Percentiles rank a stretch among this genome's conserved stretches.
phyloP scores from a whole-genome alignment of 2,329 filamentous ascomycete species.

The Pyrenophora teres region DNA sequence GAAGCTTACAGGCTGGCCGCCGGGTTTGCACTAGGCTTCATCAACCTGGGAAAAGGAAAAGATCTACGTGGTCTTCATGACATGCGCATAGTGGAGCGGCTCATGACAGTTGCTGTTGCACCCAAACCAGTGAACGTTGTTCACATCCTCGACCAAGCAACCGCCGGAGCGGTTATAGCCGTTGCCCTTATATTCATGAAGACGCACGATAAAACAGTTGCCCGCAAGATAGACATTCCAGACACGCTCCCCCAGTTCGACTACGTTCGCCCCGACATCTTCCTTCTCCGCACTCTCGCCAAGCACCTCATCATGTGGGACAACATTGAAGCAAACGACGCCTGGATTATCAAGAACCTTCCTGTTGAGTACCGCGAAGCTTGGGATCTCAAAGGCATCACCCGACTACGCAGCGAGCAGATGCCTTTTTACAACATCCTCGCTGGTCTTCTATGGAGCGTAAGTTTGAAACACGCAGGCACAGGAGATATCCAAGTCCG shows the following conservation, averaged over 20 bases:
- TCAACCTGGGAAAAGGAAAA: slow-evolving; percentile 90
- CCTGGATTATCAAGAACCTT: slow-evolving; percentile 77
- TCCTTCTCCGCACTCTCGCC: slow-evolving; percentile 85
- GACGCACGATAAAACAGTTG: slow-evolving; percentile 83
- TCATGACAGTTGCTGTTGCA: slow-evolving; percentile 82
- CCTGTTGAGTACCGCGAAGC: slow-evolving; percentile 70
- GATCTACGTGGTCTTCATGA: slow-evolving; percentile 89
- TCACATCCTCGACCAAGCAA: slow-evolving; percentile 89
- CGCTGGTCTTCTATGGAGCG: slow-evolving; percentile 80
- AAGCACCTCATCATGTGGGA: slow-evolving; percentile 94
- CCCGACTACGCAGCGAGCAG: slow-evolving; percentile 74
- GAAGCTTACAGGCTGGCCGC: slow-evolving; percentile 96
- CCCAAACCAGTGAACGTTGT: slow-evolving; percentile 91
- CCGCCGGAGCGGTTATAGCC: slow-evolving; percentile 89
- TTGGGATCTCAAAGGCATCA: slow-evolving; percentile 63
- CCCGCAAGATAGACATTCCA: slow-evolving; percentile 90
- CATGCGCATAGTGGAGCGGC: slow-evolving; percentile 87
- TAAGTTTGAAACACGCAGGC: slow-evolving; percentile 54
- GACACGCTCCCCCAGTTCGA: slow-evolving; percentile 91
- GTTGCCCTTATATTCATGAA: slow-evolving; percentile 96
- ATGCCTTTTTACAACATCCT: slow-evolving; percentile 93
- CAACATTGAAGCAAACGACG: slow-evolving; percentile 70
- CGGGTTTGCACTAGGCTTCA: slow-evolving; percentile 89
- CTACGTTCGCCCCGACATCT: slow-evolving; percentile 90
- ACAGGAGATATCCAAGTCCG: slow-evolving; percentile 67